These are phyloP conservation scores for Boletus fagicola DNA, from an alignment of 768 basidiomycete genomes.

Conservation along the genomic window DNA sequence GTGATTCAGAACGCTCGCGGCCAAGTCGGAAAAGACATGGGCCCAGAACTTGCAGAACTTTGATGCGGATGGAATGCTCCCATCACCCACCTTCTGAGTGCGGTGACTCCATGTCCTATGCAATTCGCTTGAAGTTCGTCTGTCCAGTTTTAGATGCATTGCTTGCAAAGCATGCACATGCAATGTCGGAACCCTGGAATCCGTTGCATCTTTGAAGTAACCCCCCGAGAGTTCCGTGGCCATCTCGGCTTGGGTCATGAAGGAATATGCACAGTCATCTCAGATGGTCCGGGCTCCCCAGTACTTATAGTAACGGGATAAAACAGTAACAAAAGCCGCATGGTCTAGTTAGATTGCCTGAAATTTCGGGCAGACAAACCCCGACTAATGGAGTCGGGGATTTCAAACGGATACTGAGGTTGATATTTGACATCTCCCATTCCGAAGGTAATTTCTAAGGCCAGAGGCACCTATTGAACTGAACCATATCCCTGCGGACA, in stretches of 20 bases:
- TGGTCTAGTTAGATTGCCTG: no score
- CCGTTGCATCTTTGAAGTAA: background rate
- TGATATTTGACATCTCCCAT: background rate
- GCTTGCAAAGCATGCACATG: background rate
- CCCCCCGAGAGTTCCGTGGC: background rate
- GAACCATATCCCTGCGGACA: conserved; percentile 66
- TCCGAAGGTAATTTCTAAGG: background rate
- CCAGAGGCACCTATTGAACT: conserved; percentile 39
- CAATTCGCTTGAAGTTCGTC: background rate
- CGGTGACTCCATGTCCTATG: no score
- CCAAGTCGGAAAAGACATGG: no score
- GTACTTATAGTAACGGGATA: no score
- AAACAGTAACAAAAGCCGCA: background rate
- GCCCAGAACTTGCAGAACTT: no score
- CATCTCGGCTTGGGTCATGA: background rate
- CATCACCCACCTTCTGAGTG: no score
- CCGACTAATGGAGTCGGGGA: no score
- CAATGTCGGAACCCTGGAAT: background rate
- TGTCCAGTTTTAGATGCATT: background rate
- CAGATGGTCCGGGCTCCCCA: background rate
- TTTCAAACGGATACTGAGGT: background rate
- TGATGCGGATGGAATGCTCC: no score
- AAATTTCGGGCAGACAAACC: background rate
- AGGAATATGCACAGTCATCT: background rate
- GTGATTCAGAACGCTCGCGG: no score